Evolutionary conservation across 768 basidiomycete species (phyloP), one percentile per base, ranked within the genome.

Genomic region (Lactarius deliciosus): DNA sequence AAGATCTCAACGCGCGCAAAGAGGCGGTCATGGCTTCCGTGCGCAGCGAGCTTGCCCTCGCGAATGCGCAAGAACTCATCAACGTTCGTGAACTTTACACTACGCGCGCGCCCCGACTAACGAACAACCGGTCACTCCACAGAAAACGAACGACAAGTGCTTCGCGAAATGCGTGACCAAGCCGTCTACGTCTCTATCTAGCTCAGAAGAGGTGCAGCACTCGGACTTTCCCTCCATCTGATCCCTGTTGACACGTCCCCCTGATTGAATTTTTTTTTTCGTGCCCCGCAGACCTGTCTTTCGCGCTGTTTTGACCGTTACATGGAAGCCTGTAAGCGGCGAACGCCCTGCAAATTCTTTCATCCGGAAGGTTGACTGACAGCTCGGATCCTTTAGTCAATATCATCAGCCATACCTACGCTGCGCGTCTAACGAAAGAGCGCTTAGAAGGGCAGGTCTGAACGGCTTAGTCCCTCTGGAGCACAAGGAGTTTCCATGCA

Each of bases 101-200:
- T 13, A 3, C 40, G 34, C 20, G 28, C n/a, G 25, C 25, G 25
- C 41, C 25, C 9, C n/a, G 60, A 13, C 38, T 40, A 40, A 40
- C 38, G 15, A 40, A 40, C 13, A 16, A 7, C 22, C 28, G 5
- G 3, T 13, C 36, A 38, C 32, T 5, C 25, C 34, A 16, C 56
- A 94, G 91, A 92, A 89, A 86, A 82, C 86, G 16, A 89, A 84
- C 68, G 90, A 93, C 64, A 86, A 87, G 70, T 94, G 92, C 76
- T 94, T 81, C 76, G 73, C 79, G 60, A 91, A 90, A 72, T 94
- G 92, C 69, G 79, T 94, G 43, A 81, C 86, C 9, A 94, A 91
- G 71, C 92, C 92, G 0, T 85, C 86, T 13, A 79, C 81, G 5
- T 86, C 89, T 2, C 77, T 93, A 66, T 86, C 87, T 7, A 79